Conservation (phyloP, 208 protist species). For the Lotmaria passim region DNA sequence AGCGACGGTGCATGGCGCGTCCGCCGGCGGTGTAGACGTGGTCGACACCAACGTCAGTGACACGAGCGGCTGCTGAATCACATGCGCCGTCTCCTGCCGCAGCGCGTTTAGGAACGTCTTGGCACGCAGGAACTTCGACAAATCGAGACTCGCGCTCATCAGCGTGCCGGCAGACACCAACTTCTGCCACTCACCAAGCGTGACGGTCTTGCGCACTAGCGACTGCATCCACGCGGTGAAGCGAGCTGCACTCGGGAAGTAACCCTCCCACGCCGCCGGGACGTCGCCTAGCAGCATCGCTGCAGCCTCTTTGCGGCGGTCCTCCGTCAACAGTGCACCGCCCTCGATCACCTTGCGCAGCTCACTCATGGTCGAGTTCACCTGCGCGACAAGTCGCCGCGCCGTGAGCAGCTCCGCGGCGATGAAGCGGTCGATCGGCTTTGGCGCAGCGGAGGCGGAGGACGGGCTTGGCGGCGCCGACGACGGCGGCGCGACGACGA, state of each 20-base stretch:
- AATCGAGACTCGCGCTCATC: constrained; percentile 71
- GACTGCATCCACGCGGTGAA: constrained; percentile 89
- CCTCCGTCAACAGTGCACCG: constrained; percentile 82
- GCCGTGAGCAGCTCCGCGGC: constrained; percentile 82
- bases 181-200: constrained; percentile 76
- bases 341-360: constrained; percentile 92
- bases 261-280: constrained; percentile 84
- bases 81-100: constrained; percentile 94
- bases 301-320: constrained; percentile 72
- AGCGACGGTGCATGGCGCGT: constrained; percentile 53
- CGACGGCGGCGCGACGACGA: constrained; percentile 50
- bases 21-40: constrained; percentile 49
- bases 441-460: constrained; percentile 24
- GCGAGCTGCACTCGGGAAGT: constrained; percentile 86
- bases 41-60: constrained; percentile 70
- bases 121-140: constrained; percentile 91
- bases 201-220: constrained; percentile 80
- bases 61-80: constrained; percentile 78
- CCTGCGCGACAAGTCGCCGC: constrained; percentile 65
- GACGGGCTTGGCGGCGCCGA: constrained; percentile 22
- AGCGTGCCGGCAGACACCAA: constrained; percentile 60
- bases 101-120: constrained; percentile 96
- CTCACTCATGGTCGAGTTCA: constrained; percentile 81
- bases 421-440: constrained; percentile 92
- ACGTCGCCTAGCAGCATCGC: constrained; percentile 88